These are phyloP conservation scores for Penicillium samsonianum DNA, from an alignment of 495 filamentous ascomycete species.

Conservation along the genomic window DNA sequence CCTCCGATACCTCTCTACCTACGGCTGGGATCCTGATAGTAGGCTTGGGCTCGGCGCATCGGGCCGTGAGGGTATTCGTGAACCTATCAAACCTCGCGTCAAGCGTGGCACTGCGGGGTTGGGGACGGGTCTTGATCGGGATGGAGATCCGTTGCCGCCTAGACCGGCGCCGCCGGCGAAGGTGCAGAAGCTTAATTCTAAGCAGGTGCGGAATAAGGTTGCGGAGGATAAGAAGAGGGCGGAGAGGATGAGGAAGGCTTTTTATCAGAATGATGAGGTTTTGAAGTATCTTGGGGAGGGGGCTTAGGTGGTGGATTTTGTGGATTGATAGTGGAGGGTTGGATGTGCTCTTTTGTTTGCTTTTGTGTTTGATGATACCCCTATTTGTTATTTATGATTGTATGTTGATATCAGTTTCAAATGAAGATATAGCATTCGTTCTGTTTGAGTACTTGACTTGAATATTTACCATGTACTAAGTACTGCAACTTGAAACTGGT, in stretches of 20 bases:
- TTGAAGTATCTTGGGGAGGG: constrained; percentile 66
- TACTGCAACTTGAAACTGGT: neutral
- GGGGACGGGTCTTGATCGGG: constrained; percentile 47
- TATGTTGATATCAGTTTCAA: neutral
- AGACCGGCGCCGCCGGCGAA: constrained; percentile 47
- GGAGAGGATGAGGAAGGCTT: constrained; percentile 63
- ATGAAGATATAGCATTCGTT: neutral
- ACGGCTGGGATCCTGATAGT: constrained; percentile 88
- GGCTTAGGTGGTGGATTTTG: neutral
- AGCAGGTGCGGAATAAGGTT: constrained; percentile 62
- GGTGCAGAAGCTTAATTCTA: constrained; percentile 65
- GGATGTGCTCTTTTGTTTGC: neutral
- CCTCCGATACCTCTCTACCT: constrained; percentile 68
- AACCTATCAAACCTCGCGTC: constrained; percentile 69
- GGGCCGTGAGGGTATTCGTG: constrained; percentile 69
- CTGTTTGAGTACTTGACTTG: neutral
- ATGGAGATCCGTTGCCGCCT: constrained; percentile 22
- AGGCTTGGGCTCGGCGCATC: constrained; percentile 67
- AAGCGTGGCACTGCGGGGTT: constrained; percentile 78
- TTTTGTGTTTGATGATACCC: constrained; percentile 9
- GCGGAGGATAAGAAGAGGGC: constrained; percentile 60
- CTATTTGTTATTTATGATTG: neutral
- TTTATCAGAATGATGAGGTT: constrained; percentile 70
- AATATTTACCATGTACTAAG: constrained; percentile 1
- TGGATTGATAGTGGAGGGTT: neutral